Base-by-base conservation (phyloP, 352 stramenopile species). In the Globisporangium orthogonon region DNA sequence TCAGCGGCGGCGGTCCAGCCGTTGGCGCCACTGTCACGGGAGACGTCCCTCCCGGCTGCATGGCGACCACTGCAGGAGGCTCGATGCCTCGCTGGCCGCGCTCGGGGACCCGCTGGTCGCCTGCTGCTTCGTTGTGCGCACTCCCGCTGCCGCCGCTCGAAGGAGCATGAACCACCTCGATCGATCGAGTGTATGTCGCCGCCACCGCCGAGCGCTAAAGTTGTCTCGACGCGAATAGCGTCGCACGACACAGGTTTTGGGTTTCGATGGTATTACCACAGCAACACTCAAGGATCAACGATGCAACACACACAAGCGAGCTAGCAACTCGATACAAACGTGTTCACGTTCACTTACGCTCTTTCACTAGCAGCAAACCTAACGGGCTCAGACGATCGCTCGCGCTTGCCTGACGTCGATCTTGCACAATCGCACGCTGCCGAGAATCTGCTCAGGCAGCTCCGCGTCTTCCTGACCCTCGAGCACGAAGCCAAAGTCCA, bases 401-500 rank as follows among this genome's bases (percentile, higher is more conserved):
- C 69, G 71, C 2, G 78, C 80, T 29, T 74, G 59, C 0, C 70
- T 61, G 2, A 91, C 74, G 43, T 93, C 83, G 44, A 93, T 85
- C 51, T 89, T 87, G 53, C 80, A 89, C 10, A 93, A 67, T 7
- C 78, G 72, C n/a, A 93, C 83, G 48, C 72, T 67, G 6, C 83
- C 83, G 7, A 93, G 61, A 30, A 93, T 83, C 49, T 91, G 83
- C 48, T 93, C 83, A 3, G 83, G 83, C 23, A 93, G 66, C 43
- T 93, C 83, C 11, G 73, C 7, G 61, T 91, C 80, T 48, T 93
- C 80, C 43, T 93, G 80, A 7, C 83, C 83, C 59, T 93, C 83
- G 1, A 93, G 59, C 15, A 93, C 80, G 56, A 87, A 91, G 23
- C 80, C 83, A 73, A 93, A 93, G 64, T 93, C 83, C 29, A 93